Base-by-base conservation (phyloP, 768 basidiomycete species). In the Gautieria morchelliformis region DNA sequence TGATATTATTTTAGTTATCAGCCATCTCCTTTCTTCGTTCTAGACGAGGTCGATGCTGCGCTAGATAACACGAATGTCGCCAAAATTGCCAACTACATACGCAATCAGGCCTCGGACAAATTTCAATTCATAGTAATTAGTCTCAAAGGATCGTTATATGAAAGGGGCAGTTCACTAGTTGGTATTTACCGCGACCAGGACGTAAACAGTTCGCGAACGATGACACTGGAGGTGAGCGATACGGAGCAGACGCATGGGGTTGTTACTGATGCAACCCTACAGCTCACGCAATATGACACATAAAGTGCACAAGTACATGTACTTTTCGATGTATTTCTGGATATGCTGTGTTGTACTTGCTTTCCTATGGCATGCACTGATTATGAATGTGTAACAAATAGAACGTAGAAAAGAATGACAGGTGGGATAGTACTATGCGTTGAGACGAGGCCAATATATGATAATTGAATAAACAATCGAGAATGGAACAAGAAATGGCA, bases 101-200 rank as follows among this genome's bases (percentile, higher is more conserved):
- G 89, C 3, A 72, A 79, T 12, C 91, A 94, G 61, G 84, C 93
- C 3, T 90, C 90, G 0, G 81, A 85, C 46, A 69, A 75, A 1
- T 95, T 97, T 78, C 94, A 97, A 69, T 98, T 97, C 69, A 83
- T 99, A 58, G 94, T 98, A 56, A 99, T 99, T 75, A 93, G 92
- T 68, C 76, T 98, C 68, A 98, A 98, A 70, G 88, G 87, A 44
- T 91, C 93, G 0, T 71, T 98, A 60, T 95, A 94, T 63, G 93
- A 95, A 68, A 82, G 85, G 17, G 89, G 93, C 10, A 80, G 91
- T 61, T 91, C 92, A 1, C 76, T 97, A 45, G 93, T 97, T 24
- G 94, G 94, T 4, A 92, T 96, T 39, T 93, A 93, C 69, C 82
- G 94, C 17, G 93, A 96, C 64, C 94, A 97, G 65, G 91, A 91